A percentile compares a stretch with the other conserved stretches of the same genome.
Evolutionary conservation across 2,329 filamentous ascomycete species (phyloP).

Genomic region (Ascochyta fabae): DNA sequence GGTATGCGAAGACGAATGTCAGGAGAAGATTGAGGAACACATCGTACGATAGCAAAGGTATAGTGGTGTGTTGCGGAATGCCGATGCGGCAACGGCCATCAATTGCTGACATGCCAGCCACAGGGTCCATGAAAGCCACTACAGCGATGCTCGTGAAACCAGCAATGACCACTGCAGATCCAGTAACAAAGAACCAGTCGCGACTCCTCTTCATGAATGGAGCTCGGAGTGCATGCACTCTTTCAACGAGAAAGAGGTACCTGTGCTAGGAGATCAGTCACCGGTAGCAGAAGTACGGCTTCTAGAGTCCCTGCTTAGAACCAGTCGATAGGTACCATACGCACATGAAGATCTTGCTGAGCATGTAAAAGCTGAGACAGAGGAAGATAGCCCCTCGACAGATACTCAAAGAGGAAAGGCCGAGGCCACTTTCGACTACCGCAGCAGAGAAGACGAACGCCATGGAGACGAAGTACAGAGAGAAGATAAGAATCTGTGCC

Average conservation of each 20-base stretch:
- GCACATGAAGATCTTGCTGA: conserved; percentile 25
- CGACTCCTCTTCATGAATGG: conserved; percentile 38
- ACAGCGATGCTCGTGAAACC: conserved; percentile 42
- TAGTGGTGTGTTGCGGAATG: conserved; percentile 44
- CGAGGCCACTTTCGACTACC: conserved; percentile 42
- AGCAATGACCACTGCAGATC: conserved; percentile 31
- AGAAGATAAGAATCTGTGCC: conserved; percentile 40
- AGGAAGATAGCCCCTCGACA: conserved; percentile 47
- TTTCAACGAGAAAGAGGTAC: conserved; percentile 53
- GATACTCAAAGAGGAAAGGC: conserved; percentile 26
- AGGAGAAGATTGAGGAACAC: conserved; percentile 49
- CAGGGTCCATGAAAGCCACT: conserved; percentile 39
- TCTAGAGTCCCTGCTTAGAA: background rate
- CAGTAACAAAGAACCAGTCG: conserved; percentile 47
- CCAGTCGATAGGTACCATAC: background rate
- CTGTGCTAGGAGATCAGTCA: conserved; percentile 15
- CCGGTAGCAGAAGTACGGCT: background rate
- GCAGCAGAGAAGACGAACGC: conserved; percentile 45
- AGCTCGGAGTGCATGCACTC: conserved; percentile 48
- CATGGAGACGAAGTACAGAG: conserved; percentile 46
- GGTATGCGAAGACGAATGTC: conserved; percentile 49
- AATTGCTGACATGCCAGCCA: conserved; percentile 35
- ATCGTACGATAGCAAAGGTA: conserved; percentile 49
- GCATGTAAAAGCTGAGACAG: conserved; percentile 44
- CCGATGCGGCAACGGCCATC: conserved; percentile 51